Evolutionary conservation across 2,329 filamentous ascomycete genomes (phyloP).

Genomic region (Fonsecaea nubica): DNA sequence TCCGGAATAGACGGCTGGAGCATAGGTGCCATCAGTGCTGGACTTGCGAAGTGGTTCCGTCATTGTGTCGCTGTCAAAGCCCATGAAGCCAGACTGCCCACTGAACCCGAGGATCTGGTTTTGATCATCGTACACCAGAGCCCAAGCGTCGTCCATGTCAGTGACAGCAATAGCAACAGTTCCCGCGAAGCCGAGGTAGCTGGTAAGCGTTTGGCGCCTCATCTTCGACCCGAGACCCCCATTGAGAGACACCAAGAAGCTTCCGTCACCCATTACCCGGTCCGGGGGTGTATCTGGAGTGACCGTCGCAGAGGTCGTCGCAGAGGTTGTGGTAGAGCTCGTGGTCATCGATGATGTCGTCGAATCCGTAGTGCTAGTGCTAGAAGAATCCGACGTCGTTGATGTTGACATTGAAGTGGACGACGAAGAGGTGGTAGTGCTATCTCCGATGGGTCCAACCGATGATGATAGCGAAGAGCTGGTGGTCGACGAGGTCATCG

Average conservation of each 20-base stretch:
- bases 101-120: constrained; percentile 21
- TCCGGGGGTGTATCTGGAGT: constrained; percentile 15
- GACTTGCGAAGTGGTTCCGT: constrained; percentile 12
- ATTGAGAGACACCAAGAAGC: constrained; percentile 15
- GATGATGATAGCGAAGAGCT: not conserved
- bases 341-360: no score
- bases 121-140: not conserved
- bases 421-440: not conserved
- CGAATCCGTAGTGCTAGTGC: no score
- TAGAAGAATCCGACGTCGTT: not conserved
- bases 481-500: not conserved
- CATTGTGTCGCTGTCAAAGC: constrained; percentile 17
- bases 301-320: not conserved
- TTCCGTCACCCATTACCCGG: constrained; percentile 14
- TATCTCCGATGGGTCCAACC: not conserved
- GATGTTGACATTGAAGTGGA: not conserved
- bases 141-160: constrained; percentile 13
- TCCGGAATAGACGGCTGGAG: constrained; percentile 8
- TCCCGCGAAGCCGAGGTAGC: constrained; percentile 23
- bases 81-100: constrained; percentile 13
- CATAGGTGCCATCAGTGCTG: constrained; percentile 18
- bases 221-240: not conserved
- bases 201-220: constrained; percentile 10
- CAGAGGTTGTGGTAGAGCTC: not conserved
- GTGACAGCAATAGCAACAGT: constrained; percentile 23